Base-by-base conservation (phyloP, 2,329 filamentous ascomycete species). In the Aphanocladium album region DNA sequence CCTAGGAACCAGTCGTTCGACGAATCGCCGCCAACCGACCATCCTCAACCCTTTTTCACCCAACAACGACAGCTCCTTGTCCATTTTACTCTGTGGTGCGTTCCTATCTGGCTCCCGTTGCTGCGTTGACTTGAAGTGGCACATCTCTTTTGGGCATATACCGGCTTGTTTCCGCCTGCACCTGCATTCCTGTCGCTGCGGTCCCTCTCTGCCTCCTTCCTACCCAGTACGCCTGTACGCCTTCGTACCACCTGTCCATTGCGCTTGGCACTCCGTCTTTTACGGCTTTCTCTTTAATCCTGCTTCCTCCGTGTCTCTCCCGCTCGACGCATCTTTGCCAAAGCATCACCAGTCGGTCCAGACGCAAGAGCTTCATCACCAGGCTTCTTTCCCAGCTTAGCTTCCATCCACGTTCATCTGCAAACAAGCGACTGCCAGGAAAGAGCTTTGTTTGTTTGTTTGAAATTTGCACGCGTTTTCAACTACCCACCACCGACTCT, bases 121-220 rank as follows among this genome's bases (percentile, higher is more conserved):
- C 57, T 27, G 25, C 9, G 49, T 59, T 59, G 47, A 59, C 37
- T 37, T 59, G 25, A 53, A 53, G 37, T 59, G 57, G 25, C 47
- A 52, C 47, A 7, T 37, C 19, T 47, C 27, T 5, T 21, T 47
- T 57, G 25, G 5, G 9, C 14, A 56, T 23, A n/a, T 47, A 37
- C 19, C 47, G 41, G 12, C 57, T 52, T 59, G 37, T 52, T 23
- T 27, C 23, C 47, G 16, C n/a, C 43, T 33, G 59, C 59, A 33
- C 51, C 35, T 49, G 51, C 59, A 60, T 60, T 60, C 59, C 59
- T 56, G 52, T 55, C 14, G 58, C 51, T 39, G 30, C 43, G 23
- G 12, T 52, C 12, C n/a, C 25, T 11, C 19, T 30, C 50, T 33
- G 46, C 52, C 43, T 49, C 43, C 43, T 27, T 35, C n/a, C 25